These are phyloP conservation scores for Crithidia acanthocephali DNA, from an alignment of 208 protist species.

Conservation along the genomic window DNA sequence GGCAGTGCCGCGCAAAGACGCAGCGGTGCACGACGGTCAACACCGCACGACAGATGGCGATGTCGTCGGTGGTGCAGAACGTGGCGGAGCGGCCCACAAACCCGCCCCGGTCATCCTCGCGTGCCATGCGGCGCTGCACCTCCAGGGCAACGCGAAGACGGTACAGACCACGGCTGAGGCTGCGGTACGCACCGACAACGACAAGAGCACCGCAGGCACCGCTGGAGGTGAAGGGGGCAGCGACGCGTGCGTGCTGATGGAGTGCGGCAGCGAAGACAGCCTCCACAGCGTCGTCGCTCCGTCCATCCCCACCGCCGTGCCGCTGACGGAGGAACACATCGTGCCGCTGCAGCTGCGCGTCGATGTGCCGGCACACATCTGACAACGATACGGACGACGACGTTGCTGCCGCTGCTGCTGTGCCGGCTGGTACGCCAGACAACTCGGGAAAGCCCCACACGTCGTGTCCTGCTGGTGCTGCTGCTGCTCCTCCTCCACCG, in stretches of 20 bases:
- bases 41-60: constrained; percentile 43
- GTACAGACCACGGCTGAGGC: constrained; percentile 44
- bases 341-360: constrained; percentile 10
- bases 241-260: constrained; percentile 4
- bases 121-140: constrained; percentile 47
- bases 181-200: constrained; percentile 61
- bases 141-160: constrained; percentile 55
- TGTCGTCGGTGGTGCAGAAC: constrained; percentile 74
- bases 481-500: no score
- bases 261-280: constrained; percentile 10
- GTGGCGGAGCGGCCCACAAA: constrained; percentile 49
- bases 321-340: not conserved
- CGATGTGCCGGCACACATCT: not conserved
- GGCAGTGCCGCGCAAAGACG: constrained; percentile 61
- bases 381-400: not conserved
- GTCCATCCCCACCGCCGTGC: not conserved
- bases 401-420: not conserved
- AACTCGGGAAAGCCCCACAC: constrained; percentile 1
- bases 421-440: not conserved
- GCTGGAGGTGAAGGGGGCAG: constrained; percentile 14
- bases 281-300: constrained; percentile 4
- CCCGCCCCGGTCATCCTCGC: constrained; percentile 41
- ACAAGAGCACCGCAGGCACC: constrained; percentile 63
- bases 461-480: not conserved
- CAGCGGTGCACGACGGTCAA: constrained; percentile 60